Evolutionary conservation across 2,329 filamentous ascomycete species (phyloP), one percentile per base, ranked within the genome.

Genomic region (Botrytis porri): DNA sequence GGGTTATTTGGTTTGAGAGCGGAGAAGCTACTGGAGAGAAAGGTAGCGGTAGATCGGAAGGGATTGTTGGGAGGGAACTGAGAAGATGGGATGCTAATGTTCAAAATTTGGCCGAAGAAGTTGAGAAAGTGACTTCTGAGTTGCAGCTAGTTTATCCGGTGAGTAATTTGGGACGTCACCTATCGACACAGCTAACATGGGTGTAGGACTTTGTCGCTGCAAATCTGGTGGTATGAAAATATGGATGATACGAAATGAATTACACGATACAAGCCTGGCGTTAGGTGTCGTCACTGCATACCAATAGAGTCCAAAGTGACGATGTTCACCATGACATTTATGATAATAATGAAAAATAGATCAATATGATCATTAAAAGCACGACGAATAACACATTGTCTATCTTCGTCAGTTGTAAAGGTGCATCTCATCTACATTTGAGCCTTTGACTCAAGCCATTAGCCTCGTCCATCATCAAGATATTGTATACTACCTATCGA

Each of bases 61-160:
- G 88, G 32, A 82, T 88, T 5, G 87, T 90, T 4, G 91, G 89
- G 73, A 89, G 88, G 81, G 91, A 94, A 83, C 87, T 97, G 82
- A 88, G 93, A 63, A 88, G 91, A 78, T 98, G 95, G 95, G 95
- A 98, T 82, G 87, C 88, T 45, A 97, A 97, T 78, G 93, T 98
- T 32, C 91, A 95, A 81, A 90, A 90, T 41, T 82, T 98, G 72
- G 91, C 95, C 3, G 94, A 98, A 82, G 93, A 97, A 80, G 93
- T 97, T 9, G 95, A 98, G 83, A 92, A 90, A 77, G 90, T 97
- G 75, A 93, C 93, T 25, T 94, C 93, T 61, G 88, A 91, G 77
- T 86, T 98, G 76, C 92, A 96, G 81, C 89, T 89, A 76, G 89
- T 93, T 80, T 94, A 95, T 81, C 94, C 96, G 35, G 92, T 89